Conservation (phyloP, 2,329 filamentous ascomycete species). For the Colletotrichum eleusines region DNA sequence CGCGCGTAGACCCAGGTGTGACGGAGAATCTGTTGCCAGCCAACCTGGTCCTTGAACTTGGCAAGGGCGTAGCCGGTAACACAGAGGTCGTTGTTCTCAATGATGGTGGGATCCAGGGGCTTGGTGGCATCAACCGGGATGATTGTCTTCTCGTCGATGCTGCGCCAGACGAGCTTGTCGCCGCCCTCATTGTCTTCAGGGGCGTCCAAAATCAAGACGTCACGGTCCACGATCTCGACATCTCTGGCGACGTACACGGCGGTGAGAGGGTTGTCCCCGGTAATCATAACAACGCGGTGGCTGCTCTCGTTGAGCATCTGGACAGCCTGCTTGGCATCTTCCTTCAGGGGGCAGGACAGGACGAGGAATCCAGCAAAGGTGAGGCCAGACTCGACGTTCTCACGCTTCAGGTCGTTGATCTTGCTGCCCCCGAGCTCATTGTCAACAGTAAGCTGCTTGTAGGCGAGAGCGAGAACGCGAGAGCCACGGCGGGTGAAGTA, state of each 20-base stretch:
- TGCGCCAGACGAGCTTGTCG: constrained; percentile 90
- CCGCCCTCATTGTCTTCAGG: constrained; percentile 89
- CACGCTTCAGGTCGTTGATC: constrained; percentile 94
- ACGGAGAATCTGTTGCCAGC: constrained; percentile 81
- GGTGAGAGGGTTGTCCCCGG: constrained; percentile 96
- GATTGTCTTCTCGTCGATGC: constrained; percentile 88
- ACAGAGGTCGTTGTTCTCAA: constrained; percentile 90
- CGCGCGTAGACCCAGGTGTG: constrained; percentile 98
- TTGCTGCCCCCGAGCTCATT: constrained; percentile 84
- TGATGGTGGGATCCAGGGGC: constrained; percentile 82
- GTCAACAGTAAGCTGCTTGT: constrained; percentile 88
- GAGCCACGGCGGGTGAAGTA: constrained; percentile 97
- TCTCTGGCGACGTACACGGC: constrained; percentile 95
- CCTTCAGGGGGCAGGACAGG: constrained; percentile 94
- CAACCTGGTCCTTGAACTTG: constrained; percentile 86
- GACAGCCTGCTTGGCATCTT: constrained; percentile 93
- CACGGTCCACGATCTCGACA: constrained; percentile 97
- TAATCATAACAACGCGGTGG: constrained; percentile 99
- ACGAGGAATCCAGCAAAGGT: constrained; percentile 96
- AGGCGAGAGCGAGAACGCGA: constrained; percentile 91
- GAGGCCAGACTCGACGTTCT: constrained; percentile 87
- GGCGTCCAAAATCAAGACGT: constrained; percentile 93
- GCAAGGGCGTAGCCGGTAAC: constrained; percentile 93
- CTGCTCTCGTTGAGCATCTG: constrained; percentile 99
- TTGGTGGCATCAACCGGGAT: constrained; percentile 88